Conservation (phyloP, 192 early-diverging fungal species). For the Dissophora globulifera region DNA sequence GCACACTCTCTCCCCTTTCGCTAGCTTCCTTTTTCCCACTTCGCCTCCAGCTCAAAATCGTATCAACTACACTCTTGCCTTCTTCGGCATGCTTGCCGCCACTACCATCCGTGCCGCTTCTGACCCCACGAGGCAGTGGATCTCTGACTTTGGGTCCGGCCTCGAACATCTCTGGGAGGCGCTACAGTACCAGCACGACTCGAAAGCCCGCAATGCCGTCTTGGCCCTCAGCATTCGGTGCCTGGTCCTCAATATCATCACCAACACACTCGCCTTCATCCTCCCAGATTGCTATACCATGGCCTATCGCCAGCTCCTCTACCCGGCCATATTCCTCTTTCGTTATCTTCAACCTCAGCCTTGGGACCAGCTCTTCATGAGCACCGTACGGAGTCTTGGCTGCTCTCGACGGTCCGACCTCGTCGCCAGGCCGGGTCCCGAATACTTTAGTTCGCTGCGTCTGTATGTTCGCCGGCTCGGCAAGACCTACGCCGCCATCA, state of each 20-base stretch:
- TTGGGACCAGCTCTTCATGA: conserved; percentile 40
- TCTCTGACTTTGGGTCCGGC: conserved; percentile 25
- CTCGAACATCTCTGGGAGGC: conserved; percentile 26
- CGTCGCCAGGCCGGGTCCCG: conserved; percentile 16
- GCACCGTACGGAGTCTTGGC: conserved; percentile 13
- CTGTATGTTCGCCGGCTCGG: conserved; percentile 1
- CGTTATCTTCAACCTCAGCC: conserved; percentile 17
- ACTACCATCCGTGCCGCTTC: background rate
- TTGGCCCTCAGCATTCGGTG: conserved; percentile 13
- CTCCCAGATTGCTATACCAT: background rate
- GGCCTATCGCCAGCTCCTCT: conserved; percentile 10
- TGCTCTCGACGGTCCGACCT: conserved; percentile 26
- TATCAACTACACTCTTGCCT: background rate
- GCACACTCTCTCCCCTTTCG: no score
- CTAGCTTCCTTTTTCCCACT: no score
- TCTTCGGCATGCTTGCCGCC: background rate
- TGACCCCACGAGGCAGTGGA: conserved; percentile 20
- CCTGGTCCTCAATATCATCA: conserved; percentile 1
- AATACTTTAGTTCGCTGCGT: conserved; percentile 3
- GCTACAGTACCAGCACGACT: conserved; percentile 5
- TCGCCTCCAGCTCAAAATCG: background rate
- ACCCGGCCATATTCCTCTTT: conserved; percentile 19
- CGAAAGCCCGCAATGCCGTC: background rate
- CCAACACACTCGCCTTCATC: background rate
- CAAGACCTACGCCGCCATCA: conserved; percentile 5